These are phyloP conservation scores for Dryas alaskensis DNA, from an alignment of 306 rosid genomes.

Conservation along the genomic window DNA sequence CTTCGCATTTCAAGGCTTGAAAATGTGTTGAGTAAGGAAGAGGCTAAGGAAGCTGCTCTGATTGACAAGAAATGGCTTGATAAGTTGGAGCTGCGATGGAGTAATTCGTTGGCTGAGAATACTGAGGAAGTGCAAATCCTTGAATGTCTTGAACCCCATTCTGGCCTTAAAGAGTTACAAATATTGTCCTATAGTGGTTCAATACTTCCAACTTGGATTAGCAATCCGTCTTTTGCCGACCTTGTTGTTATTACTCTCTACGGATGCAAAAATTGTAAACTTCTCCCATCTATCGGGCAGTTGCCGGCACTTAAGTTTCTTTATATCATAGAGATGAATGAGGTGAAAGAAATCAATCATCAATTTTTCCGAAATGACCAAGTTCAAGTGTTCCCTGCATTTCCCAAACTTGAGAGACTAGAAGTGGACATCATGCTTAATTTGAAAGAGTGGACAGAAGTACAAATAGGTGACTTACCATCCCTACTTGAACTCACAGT, in stretches of 20 bases:
- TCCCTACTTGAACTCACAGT: slow-evolving; percentile 10
- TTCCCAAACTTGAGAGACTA: slow-evolving; percentile 16
- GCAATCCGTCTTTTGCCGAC: background rate
- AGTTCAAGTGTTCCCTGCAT: background rate
- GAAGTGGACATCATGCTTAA: slow-evolving; percentile 14
- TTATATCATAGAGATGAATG: slow-evolving; percentile 8
- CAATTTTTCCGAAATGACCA: slow-evolving; percentile 1
- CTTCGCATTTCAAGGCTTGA: slow-evolving; percentile 26
- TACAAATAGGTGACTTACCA: slow-evolving; percentile 25
- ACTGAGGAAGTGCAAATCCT: slow-evolving; percentile 9
- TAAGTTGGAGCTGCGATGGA: slow-evolving; percentile 19
- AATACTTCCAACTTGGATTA: slow-evolving; percentile 24
- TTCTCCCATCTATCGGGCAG: slow-evolving; percentile 19
- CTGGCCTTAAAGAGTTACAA: slow-evolving; percentile 4
- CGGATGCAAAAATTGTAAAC: slow-evolving; percentile 15
- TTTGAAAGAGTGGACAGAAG: slow-evolving; percentile 22
- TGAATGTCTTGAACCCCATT: slow-evolving; percentile 19
- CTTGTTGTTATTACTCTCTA: slow-evolving; percentile 11
- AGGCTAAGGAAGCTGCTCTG: slow-evolving; percentile 23
- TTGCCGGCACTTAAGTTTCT: slow-evolving; percentile 20
- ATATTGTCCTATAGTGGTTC: slow-evolving; percentile 20
- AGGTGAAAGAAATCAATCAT: slow-evolving; percentile 9
- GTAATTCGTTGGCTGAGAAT: background rate
- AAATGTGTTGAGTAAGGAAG: background rate
- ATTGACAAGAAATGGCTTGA: background rate